Percentiles rank a stretch among this genome's conserved stretches.
phyloP scores from a whole-genome alignment of 164 flowering plant genomes.

The Magnolia officinalis region DNA sequence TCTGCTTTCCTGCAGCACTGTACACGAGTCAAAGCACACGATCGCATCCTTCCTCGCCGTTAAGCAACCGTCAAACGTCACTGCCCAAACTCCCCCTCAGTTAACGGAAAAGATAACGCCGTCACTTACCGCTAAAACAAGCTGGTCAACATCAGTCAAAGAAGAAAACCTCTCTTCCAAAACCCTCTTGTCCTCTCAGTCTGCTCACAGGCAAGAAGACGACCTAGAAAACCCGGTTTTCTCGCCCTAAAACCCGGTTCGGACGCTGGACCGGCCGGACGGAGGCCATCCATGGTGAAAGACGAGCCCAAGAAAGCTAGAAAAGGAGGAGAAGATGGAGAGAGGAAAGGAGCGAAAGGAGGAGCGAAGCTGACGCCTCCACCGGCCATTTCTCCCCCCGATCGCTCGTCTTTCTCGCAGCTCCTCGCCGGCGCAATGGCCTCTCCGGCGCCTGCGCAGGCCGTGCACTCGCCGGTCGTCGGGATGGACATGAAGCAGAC shows the following conservation, averaged over 20 bases:
- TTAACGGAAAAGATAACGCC: background rate
- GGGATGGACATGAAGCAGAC: conserved; percentile 4
- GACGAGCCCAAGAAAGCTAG: background rate
- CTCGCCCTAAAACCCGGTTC: background rate
- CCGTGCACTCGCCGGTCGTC: background rate
- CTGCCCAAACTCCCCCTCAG: background rate
- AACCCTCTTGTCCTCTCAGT: background rate
- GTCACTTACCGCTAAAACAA: background rate
- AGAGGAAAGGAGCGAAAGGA: background rate
- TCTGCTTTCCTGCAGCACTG: no score
- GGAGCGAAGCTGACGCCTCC: background rate
- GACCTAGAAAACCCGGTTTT: background rate
- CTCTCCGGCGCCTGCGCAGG: background rate
- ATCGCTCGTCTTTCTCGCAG: conserved; percentile 15
- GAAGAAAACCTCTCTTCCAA: background rate
- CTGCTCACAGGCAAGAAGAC: background rate
- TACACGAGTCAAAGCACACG: no score
- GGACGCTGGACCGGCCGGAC: background rate
- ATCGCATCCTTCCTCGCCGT: no score
- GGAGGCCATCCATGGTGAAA: conserved; percentile 1
- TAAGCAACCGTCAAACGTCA: no score
- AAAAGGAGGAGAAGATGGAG: conserved; percentile 1
- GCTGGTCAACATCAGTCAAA: conserved; percentile 2
- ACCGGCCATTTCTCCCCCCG: conserved; percentile 3
- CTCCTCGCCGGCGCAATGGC: conserved; percentile 14